Conservation (phyloP, 1,284 basidiomycete species). For the Tilletia caries region DNA sequence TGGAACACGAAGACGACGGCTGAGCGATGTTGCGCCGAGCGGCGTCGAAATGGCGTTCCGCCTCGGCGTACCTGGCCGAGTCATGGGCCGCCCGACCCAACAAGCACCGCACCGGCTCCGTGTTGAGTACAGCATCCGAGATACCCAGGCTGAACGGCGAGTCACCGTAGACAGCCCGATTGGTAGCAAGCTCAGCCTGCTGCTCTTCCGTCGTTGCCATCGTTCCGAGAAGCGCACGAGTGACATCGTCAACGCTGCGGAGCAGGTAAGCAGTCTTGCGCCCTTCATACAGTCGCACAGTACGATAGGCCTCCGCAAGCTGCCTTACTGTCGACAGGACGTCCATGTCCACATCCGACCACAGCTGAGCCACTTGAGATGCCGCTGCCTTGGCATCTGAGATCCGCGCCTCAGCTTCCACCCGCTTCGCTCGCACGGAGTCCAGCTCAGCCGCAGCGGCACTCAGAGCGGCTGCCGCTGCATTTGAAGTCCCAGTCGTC, state of each 20-base stretch:
- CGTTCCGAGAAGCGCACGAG: background rate
- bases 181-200: background rate
- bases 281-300: constrained; percentile 35
- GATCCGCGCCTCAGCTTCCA: constrained; percentile 20
- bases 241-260: background rate
- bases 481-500: constrained; percentile 25
- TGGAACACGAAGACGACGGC: constrained; percentile 26
- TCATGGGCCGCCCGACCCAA: constrained; percentile 44
- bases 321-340: constrained; percentile 29
- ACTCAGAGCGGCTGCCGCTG: background rate
- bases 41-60: constrained; percentile 38
- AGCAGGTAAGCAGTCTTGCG: constrained; percentile 29
- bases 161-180: background rate
- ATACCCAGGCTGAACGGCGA: background rate
- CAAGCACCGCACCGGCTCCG: constrained; percentile 32
- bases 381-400: background rate
- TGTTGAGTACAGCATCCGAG: constrained; percentile 22
- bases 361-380: background rate
- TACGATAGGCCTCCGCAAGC: constrained; percentile 40
- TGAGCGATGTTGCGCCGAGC: constrained; percentile 27
- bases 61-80: constrained; percentile 37
- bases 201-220: background rate
- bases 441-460: background rate
- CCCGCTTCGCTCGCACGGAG: constrained; percentile 10
- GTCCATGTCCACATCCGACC: constrained; percentile 28